These are phyloP conservation scores for Spathaspora sp. DNA, from an alignment of 805 yeast species.

Conservation along the genomic window DNA sequence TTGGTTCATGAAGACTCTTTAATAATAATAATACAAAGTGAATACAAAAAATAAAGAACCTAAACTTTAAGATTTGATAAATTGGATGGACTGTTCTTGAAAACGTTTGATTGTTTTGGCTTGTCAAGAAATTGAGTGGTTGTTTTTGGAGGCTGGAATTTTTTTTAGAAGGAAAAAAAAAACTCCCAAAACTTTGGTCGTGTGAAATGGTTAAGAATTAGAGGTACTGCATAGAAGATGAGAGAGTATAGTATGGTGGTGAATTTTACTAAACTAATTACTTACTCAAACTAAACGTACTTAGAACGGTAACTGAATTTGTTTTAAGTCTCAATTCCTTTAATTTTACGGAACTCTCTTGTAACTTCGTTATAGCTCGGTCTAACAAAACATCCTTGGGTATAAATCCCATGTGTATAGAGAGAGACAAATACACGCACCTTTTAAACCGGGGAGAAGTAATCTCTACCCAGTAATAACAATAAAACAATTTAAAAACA, in stretches of 20 bases:
- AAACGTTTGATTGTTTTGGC: neutral
- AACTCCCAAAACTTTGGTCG: neutral
- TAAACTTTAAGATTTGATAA: no score
- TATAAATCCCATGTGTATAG: no score
- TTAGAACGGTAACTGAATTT: no score
- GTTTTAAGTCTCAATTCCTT: no score
- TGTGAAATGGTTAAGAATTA: neutral
- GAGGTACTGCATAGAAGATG: neutral
- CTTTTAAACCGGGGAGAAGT: no score
- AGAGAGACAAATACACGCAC: no score
- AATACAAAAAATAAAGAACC: neutral
- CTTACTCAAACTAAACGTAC: neutral
- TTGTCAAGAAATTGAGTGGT: neutral
- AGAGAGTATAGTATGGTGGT: neutral
- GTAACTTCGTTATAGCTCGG: no score
- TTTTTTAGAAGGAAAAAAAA: neutral
- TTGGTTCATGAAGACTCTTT: conserved; percentile 19
- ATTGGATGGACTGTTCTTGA: neutral
- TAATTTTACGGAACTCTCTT: no score
- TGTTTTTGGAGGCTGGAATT: neutral
- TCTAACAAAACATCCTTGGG: no score
- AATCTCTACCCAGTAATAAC: no score
- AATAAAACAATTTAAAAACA: neutral
- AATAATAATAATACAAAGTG: neutral
- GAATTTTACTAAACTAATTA: neutral